Conservation (phyloP, 202 grass and related monocot genomes). For the Hordeum pubiflorum region DNA sequence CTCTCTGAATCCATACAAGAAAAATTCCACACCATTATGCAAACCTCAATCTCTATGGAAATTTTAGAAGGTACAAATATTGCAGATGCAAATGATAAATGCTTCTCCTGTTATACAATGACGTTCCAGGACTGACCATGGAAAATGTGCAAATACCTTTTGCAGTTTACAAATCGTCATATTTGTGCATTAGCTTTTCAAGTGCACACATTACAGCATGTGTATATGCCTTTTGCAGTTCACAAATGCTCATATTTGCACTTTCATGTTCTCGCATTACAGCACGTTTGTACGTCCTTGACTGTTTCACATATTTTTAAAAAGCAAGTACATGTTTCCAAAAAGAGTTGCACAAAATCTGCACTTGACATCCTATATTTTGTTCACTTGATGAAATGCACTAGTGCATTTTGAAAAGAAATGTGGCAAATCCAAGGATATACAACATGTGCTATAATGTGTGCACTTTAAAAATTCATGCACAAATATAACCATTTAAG, state of each 20-base stretch:
- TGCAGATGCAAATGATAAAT: slow-evolving; percentile 1
- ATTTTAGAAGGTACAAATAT: slow-evolving; percentile 9
- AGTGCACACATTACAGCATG: neutral
- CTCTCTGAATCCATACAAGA: neutral
- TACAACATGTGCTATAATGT: neutral
- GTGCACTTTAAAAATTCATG: neutral
- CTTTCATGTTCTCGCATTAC: neutral
- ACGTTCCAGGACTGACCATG: neutral
- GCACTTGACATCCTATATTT: neutral
- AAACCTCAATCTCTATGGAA: slow-evolving; percentile 3
- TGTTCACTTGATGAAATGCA: neutral
- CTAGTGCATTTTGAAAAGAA: neutral
- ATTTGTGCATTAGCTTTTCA: neutral
- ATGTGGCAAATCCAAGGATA: neutral
- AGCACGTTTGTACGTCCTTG: neutral
- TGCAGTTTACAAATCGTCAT: slow-evolving; percentile 5
- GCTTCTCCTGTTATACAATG: slow-evolving; percentile 1
- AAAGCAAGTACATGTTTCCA: neutral
- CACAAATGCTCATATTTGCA: neutral
- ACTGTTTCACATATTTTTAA: neutral
- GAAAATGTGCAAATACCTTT: slow-evolving; percentile 16
- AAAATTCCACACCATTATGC: neutral
- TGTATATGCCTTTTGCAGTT: too few relatives aligned
- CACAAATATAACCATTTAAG: slow-evolving; percentile 3
- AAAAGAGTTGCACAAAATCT: neutral